phyloP scores from a whole-genome alignment of 176 grass and related monocot species.

The Cenchrus purpureus region DNA sequence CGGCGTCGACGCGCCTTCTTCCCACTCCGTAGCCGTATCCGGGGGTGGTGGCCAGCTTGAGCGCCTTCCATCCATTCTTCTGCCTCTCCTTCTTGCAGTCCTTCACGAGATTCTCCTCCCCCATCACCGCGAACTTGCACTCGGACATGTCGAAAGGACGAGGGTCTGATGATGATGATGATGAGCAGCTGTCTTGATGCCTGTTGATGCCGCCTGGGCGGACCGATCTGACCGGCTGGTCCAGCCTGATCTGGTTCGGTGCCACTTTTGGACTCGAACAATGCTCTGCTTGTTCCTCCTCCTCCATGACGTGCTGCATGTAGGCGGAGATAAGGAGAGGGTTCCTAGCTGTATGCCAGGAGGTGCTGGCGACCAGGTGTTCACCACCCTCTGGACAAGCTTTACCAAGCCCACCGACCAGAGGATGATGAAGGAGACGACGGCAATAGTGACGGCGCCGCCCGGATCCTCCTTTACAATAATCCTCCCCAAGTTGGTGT shows the following conservation, averaged over 20 bases:
- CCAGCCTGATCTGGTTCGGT: too few relatives aligned
- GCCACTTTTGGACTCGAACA: too few relatives aligned
- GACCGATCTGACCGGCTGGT: too few relatives aligned
- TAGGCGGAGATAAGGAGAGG: neutral
- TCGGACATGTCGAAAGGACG: neutral
- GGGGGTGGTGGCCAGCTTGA: neutral
- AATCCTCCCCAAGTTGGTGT: neutral
- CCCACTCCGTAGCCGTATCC: slow-evolving; percentile 8
- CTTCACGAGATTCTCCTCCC: neutral
- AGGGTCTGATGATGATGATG: too few relatives aligned
- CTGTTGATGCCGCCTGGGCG: too few relatives aligned
- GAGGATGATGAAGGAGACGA: neutral
- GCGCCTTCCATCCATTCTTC: too few relatives aligned
- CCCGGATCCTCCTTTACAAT: neutral
- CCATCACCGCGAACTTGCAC: neutral
- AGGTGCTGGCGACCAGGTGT: neutral
- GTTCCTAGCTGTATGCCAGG: neutral
- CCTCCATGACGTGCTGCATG: neutral
- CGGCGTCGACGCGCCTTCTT: neutral
- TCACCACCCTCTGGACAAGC: neutral
- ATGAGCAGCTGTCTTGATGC: too few relatives aligned
- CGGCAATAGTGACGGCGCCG: too few relatives aligned
- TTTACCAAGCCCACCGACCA: neutral
- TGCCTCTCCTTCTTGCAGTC: neutral
- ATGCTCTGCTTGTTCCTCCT: too few relatives aligned